phyloP scores from a whole-genome alignment of 352 stramenopile species.

The Pythium angustatum region DNA sequence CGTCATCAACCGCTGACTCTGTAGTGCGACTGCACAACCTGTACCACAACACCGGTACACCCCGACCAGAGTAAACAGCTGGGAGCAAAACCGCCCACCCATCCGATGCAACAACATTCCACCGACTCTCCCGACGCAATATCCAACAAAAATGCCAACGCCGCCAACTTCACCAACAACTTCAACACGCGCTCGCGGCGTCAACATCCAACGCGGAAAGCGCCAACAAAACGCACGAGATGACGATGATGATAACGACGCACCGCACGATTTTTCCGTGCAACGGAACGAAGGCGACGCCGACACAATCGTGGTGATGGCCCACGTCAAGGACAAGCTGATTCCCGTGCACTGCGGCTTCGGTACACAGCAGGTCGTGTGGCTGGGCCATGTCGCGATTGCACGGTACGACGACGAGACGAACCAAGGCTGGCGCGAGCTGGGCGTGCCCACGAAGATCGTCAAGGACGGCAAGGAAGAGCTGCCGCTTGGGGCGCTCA shows the following conservation, averaged over 20 bases:
- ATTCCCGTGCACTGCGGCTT: constrained; percentile 72
- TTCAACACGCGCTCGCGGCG: constrained; percentile 18
- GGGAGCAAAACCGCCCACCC: neutral
- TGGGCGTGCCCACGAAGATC: constrained; percentile 49
- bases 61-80: too few relatives aligned
- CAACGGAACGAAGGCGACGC: constrained; percentile 49
- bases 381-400: constrained; percentile 72
- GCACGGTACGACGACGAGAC: constrained; percentile 62
- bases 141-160: constrained; percentile 9
- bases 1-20: constrained; percentile 25
- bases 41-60: constrained; percentile 21
- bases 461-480: constrained; percentile 45
- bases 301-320: constrained; percentile 60
- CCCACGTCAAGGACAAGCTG: constrained; percentile 71
- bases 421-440: constrained; percentile 48
- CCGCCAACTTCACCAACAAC: constrained; percentile 20
- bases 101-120: neutral
- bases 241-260: constrained; percentile 12
- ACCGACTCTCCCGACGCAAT: constrained; percentile 4
- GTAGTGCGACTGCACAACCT: constrained; percentile 19
- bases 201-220: neutral
- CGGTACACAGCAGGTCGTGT: constrained; percentile 69
- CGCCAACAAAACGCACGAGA: neutral
- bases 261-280: constrained; percentile 17
- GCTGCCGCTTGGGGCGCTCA: constrained; percentile 51